Conservation (phyloP, 148 eudicot species). For the Vaccinium corymbosum region DNA sequence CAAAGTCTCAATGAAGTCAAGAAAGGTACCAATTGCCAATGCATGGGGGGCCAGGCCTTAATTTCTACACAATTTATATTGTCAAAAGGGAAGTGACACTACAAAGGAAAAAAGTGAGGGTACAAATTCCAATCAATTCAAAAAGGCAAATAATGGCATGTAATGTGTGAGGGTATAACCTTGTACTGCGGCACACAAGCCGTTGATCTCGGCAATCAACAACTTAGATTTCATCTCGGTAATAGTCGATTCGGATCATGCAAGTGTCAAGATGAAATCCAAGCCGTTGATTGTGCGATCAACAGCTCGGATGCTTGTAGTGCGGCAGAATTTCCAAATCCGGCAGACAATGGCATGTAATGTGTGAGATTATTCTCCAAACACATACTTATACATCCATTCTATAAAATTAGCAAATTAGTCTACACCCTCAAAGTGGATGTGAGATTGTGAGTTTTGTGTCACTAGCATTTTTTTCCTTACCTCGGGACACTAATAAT, state of each 20-base stretch:
- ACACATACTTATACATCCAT: background rate
- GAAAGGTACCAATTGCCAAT: background rate
- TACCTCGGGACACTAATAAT: background rate
- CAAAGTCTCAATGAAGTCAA: background rate
- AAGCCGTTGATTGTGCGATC: too few species aligned
- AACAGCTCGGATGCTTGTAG: too few species aligned
- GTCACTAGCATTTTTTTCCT: background rate
- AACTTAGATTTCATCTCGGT: too few species aligned
- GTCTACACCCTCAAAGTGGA: background rate
- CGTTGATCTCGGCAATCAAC: too few species aligned
- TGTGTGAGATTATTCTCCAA: background rate
- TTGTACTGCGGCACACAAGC: accelerated
- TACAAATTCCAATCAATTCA: background rate
- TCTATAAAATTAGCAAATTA: background rate
- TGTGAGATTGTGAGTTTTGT: background rate
- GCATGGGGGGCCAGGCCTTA: background rate
- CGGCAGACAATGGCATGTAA: too few species aligned
- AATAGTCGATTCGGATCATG: too few species aligned
- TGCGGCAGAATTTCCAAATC: too few species aligned
- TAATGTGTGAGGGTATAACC: background rate
- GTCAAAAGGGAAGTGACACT: background rate
- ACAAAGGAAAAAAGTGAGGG: background rate
- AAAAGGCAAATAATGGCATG: background rate
- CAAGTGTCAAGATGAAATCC: too few species aligned
- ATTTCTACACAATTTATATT: background rate